Evolutionary conservation across 768 basidiomycete genomes (phyloP).

Genomic region (Boletellus ananas): DNA sequence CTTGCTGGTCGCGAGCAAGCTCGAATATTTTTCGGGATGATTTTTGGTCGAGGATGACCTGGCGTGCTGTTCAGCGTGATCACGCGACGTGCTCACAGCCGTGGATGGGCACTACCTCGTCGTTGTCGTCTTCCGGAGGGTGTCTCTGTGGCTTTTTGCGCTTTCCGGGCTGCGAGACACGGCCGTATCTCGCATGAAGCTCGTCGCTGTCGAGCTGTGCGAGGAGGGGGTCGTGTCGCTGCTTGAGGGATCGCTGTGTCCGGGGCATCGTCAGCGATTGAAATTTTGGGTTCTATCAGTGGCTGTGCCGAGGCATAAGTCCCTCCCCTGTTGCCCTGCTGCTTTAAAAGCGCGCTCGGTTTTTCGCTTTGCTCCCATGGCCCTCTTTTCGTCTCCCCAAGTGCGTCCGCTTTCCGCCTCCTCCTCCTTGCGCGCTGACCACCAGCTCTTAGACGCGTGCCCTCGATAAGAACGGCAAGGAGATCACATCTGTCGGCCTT

Average conservation of each 20-base stretch:
- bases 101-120: slow-evolving; percentile 44
- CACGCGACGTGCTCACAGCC: background rate
- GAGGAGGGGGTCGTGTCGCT: slow-evolving; percentile 84
- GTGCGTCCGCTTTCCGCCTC: slow-evolving; percentile 2
- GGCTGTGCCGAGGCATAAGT: background rate
- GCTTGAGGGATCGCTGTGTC: slow-evolving; percentile 49
- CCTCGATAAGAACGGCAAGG: slow-evolving; percentile 69
- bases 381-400: slow-evolving; percentile 17
- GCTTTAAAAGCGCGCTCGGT: background rate
- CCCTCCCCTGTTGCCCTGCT: background rate
- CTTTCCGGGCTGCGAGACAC: slow-evolving; percentile 69
- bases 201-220: slow-evolving; percentile 82
- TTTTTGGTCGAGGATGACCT: slow-evolving; percentile 77
- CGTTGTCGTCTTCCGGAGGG: slow-evolving; percentile 46
- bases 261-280: slow-evolving; percentile 54
- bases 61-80: slow-evolving; percentile 1
- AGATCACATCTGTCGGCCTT: slow-evolving; percentile 79
- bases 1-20: slow-evolving; percentile 89
- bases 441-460: slow-evolving; percentile 46
- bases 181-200: slow-evolving; percentile 71
- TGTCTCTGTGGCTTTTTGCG: slow-evolving; percentile 58
- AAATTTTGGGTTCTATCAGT: background rate
- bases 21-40: slow-evolving; percentile 87
- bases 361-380: slow-evolving; percentile 13
- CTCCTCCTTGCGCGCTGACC: slow-evolving; percentile 5